Conservation (phyloP, 2,329 filamentous ascomycete species). For the Colletotrichum sp. region DNA sequence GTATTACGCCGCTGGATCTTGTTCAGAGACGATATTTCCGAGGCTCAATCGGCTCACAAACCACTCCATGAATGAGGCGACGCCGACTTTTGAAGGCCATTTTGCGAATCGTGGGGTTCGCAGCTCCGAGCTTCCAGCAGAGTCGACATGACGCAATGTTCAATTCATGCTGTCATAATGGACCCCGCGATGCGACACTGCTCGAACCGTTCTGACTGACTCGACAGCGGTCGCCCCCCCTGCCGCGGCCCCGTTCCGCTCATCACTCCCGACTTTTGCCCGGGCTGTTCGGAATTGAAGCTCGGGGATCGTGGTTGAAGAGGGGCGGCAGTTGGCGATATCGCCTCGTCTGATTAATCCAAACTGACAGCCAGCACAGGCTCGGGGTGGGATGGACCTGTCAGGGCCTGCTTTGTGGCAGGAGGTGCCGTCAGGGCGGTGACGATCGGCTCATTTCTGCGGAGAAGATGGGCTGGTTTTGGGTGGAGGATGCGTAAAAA, state of each 20-base stretch:
- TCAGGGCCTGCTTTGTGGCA: neutral
- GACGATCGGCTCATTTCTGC: neutral
- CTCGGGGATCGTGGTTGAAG: neutral
- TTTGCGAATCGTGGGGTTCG: neutral
- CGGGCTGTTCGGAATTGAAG: neutral
- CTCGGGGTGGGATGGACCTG: neutral
- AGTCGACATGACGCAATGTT: slow-evolving; percentile 13
- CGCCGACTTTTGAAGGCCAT: neutral
- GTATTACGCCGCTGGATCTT: neutral
- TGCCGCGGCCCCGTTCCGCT: neutral
- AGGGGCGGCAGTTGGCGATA: neutral
- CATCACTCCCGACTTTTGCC: neutral
- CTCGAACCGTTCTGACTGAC: neutral
- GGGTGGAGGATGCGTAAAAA: neutral
- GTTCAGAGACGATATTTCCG: neutral
- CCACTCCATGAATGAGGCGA: neutral
- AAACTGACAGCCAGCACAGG: neutral
- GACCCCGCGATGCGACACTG: neutral
- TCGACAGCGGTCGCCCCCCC: neutral
- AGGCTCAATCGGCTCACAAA: accelerated
- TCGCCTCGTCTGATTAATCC: neutral
- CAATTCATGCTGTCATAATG: slow-evolving; percentile 1
- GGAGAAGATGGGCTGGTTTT: neutral
- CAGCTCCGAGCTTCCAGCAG: neutral
- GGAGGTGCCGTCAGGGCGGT: neutral